Evolutionary conservation across 2,329 filamentous ascomycete species (phyloP), one percentile per base, ranked within the genome.

Genomic region (Penicillium sp.): DNA sequence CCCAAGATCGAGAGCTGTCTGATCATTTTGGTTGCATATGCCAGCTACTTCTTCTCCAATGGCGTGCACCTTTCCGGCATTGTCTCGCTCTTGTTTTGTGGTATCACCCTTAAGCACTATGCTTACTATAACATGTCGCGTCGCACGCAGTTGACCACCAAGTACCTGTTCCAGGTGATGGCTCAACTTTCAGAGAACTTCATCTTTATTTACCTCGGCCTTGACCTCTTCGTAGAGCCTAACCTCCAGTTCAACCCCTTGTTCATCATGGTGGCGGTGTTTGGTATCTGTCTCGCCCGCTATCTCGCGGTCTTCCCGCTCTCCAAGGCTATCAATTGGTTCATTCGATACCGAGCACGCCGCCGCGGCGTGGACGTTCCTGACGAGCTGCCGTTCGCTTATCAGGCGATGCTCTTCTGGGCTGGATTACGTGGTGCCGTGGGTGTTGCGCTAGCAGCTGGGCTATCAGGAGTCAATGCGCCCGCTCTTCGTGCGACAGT

Each of bases 391-490:
- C 93, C 93, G 0, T 94, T 89, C 65, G 88, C 88, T 60, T 95
- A 97, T 70, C 93, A 97, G 70, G 89, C 87, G n/a, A 97, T 98
- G 93, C 81, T 98, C n/a, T 98, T 95, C 73, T 98, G 93, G 93
- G 93, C 93, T 15, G 93, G 93, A 24, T 77, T 98, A 28, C 87
- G 93, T 55, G 93, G 93, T 61, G 93, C 93, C 41, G 93, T 98
- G 60, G 93, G 93, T 50, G 93, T 98, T 32, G 93, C 93, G 2
- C 77, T 98, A 41, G 93, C 93, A 29, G 91, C 91, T 21, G 85
- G 94, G 24, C 78, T 98, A 41, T 84, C 81, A 0, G 93, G 90
- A 40, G 81, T 83, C 46, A 93, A 95, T 64, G 83, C 83, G 1
- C 85, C 84, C 51, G 87, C 88, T 0, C 77, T 98, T 32, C 85